phyloP scores from a whole-genome alignment of 129 eudicot species.

The Cynara cardunculus region DNA sequence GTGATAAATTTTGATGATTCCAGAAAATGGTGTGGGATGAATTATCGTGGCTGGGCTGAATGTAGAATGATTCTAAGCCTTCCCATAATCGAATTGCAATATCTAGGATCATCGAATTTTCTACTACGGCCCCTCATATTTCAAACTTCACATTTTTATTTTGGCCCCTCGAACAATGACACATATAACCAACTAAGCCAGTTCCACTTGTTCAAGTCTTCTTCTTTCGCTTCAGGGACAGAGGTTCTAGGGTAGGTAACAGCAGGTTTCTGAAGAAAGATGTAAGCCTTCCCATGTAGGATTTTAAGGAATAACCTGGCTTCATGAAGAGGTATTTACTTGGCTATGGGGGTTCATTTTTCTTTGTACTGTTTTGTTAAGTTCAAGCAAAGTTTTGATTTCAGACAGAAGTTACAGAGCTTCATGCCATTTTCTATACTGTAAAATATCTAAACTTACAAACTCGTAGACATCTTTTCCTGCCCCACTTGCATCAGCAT shows the following conservation, averaged over 20 bases:
- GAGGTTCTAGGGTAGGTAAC: not conserved
- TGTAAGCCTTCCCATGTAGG: not conserved
- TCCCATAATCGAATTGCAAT: not conserved
- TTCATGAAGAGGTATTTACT: not conserved
- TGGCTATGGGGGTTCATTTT: not conserved
- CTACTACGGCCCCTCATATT: not conserved
- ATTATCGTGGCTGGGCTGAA: not conserved
- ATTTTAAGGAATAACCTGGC: not conserved
- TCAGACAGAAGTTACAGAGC: not conserved
- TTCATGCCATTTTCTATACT: slow-evolving; percentile 1
- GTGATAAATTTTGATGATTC: not conserved
- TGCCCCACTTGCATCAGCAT: slow-evolving; percentile 98
- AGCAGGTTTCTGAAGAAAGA: not conserved
- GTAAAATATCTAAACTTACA: slow-evolving; percentile 48
- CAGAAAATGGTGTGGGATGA: not conserved
- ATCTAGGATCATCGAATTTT: not conserved
- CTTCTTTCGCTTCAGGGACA: not conserved
- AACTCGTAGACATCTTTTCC: slow-evolving; percentile 93
- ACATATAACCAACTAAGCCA: not conserved
- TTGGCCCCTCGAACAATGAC: not conserved
- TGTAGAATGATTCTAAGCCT: not conserved
- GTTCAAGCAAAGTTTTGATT: not conserved
- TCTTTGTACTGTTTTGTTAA: not conserved
- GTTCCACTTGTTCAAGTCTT: not conserved
- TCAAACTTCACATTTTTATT: not conserved